A percentile compares a stretch with the other conserved stretches of the same genome.
Conservation (phyloP, 345 rosid genomes). For the Eutrema yunnanense region DNA sequence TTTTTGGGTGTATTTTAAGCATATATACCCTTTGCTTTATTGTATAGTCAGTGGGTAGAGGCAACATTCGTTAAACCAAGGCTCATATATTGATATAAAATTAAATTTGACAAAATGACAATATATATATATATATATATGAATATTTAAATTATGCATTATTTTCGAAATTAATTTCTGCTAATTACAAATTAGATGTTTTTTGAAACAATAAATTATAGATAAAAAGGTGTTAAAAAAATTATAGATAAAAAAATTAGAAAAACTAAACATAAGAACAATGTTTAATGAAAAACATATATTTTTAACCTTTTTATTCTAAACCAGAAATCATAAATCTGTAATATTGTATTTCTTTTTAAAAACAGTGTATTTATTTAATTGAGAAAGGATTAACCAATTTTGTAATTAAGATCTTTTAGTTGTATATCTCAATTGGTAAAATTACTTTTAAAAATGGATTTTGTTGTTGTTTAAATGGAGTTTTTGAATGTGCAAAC, state of each 20-base stretch:
- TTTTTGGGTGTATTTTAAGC: slow-evolving; percentile 2
- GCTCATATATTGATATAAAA: neutral
- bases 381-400: neutral
- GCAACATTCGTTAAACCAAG: slow-evolving; percentile 14
- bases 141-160: neutral
- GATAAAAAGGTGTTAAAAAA: neutral
- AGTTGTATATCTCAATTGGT: neutral
- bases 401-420: neutral
- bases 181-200: neutral
- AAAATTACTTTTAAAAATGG: neutral
- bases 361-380: neutral
- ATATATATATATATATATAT: neutral
- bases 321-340: neutral
- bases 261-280: neutral
- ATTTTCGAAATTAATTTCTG: neutral
- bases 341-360: too few species aligned
- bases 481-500: slow-evolving; percentile 26
- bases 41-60: slow-evolving; percentile 6
- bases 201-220: neutral
- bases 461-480: neutral
- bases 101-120: neutral
- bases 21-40: slow-evolving; percentile 17
- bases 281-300: neutral
- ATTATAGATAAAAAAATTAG: too few species aligned
- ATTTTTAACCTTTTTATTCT: neutral